phyloP scores from a whole-genome alignment of 129 eudicot genomes.

The Gnaphalium uliginosum region DNA sequence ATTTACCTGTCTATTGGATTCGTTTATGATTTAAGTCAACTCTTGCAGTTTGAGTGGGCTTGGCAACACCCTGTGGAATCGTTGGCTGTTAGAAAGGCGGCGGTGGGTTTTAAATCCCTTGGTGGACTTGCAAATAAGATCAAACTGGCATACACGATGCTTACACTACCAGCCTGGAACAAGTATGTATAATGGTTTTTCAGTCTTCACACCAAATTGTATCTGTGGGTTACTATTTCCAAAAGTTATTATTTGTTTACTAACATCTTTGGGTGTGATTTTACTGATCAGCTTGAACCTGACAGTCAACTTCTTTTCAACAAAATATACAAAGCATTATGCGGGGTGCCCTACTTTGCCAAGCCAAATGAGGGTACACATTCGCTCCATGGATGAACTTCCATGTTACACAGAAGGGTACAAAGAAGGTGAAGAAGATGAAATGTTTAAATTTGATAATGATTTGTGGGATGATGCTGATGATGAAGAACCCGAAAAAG shows the following conservation, averaged over 20 bases:
- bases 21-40: constrained; percentile 22
- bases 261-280: constrained; percentile 18
- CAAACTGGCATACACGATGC: constrained; percentile 80
- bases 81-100: constrained; percentile 67
- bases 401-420: constrained; percentile 57
- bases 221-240: neutral
- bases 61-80: constrained; percentile 97
- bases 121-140: constrained; percentile 81
- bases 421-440: constrained; percentile 12
- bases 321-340: constrained; percentile 62
- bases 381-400: constrained; percentile 78
- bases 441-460: constrained; percentile 23
- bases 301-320: constrained; percentile 71
- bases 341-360: constrained; percentile 82
- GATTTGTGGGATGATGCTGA: constrained; percentile 33
- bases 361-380: constrained; percentile 62
- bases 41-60: constrained; percentile 96
- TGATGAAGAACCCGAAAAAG: constrained; percentile 28
- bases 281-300: constrained; percentile 59
- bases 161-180: constrained; percentile 79
- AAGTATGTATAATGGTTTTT: constrained; percentile 37
- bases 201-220: neutral
- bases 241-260: neutral
- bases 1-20: neutral
- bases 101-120: constrained; percentile 66